Evolutionary conservation across 345 rosid species (phyloP).

Genomic region (Hirschfeldia incana): DNA sequence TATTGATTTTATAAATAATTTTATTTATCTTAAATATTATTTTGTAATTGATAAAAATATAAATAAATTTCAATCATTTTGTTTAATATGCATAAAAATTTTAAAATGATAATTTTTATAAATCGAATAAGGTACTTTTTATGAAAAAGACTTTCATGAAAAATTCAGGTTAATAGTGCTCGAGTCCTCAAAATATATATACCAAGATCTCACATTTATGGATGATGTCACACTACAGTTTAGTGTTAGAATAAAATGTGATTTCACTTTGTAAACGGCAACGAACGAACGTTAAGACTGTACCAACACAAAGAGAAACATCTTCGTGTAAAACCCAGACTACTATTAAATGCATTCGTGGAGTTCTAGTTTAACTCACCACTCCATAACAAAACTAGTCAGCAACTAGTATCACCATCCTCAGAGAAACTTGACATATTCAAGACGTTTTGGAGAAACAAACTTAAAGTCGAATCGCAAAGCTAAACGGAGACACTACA

Average conservation of each 20-base stretch:
- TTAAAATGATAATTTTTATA: too few relatives aligned
- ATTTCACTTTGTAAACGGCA: not conserved
- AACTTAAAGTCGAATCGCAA: not conserved
- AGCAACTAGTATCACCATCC: not conserved
- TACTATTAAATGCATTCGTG: not conserved
- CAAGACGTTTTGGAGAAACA: not conserved
- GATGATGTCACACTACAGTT: slow-evolving; percentile 1
- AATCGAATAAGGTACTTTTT: too few relatives aligned
- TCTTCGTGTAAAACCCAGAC: not conserved
- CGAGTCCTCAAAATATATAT: not conserved
- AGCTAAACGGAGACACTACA: slow-evolving; percentile 9
- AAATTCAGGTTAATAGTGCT: too few relatives aligned
- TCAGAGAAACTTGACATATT: not conserved
- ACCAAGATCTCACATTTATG: not conserved
- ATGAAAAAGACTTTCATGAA: too few relatives aligned
- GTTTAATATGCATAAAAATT: too few relatives aligned
- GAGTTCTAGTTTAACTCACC: not conserved
- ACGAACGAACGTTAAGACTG: not conserved
- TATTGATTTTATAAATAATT: too few relatives aligned
- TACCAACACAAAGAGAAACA: not conserved
- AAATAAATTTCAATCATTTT: too few relatives aligned
- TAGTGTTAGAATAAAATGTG: not conserved
- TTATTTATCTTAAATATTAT: too few relatives aligned
- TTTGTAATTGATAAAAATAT: too few relatives aligned
- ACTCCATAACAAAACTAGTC: not conserved